Evolutionary conservation across 2,329 filamentous ascomycete genomes (phyloP), one percentile per base, ranked within the genome.

Genomic region (Colletotrichum sp.): DNA sequence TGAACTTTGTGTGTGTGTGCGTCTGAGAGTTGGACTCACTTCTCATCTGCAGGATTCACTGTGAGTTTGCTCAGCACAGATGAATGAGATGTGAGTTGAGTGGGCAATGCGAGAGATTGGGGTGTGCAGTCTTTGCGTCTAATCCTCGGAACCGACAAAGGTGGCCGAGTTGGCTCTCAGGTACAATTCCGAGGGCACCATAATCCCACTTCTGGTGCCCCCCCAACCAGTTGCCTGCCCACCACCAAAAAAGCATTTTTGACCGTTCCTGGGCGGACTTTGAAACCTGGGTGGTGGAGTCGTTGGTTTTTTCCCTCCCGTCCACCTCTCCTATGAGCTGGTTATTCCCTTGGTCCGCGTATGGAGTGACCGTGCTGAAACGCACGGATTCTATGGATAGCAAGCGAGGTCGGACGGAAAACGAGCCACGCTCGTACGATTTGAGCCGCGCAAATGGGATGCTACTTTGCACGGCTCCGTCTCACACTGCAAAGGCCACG

Each of bases 251-350:
- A 16, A 43, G 55, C 36, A 43, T 58, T 57, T 18, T 51, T 2
- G 43, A 24, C 24, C 61, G 51, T 47, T 73, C 24, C 13, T 36
- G 36, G 31, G 15, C 54, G 43, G 62, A 59, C 27, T 47, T 43
- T 73, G 70, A 73, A 73, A 73, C 71, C 43, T 6, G 43, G 43
- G 33, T 12, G 68, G 71, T 66, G 71, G 71, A 62, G 71, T 71
- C 62, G 27, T 57, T 34, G 33, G 27, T 36, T 63, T 31, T 33
- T 34, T n/a, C 55, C 29, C 31, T 24, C n/a, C 29, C 33, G 57
- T 24, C 5, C 13, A n/a, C 43, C 43, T 51, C 43, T 21, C n/a
- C 62, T 16, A 27, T 21, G 27, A 34, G 34, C 54, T 24, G 29
- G 24, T 43, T 29, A 16, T 61, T 33, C 70, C 38, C 43, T 54